phyloP scores from a whole-genome alignment of 495 filamentous ascomycete species.

The Penicillium goetzii region DNA sequence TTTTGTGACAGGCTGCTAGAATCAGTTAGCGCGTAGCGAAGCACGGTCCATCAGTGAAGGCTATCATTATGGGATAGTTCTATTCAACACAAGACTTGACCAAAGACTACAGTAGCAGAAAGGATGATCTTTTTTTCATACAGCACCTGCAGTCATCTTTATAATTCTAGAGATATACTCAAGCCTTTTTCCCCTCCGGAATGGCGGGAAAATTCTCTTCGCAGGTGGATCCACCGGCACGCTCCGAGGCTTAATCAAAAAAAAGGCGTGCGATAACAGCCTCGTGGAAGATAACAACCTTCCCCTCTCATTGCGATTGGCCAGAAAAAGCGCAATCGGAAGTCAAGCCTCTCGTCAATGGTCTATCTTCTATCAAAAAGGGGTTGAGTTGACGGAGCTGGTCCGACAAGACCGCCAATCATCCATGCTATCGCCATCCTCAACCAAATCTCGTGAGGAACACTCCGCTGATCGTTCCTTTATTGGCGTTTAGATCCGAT shows the following conservation, averaged over 20 bases:
- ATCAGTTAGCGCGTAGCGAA: neutral
- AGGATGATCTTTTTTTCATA: neutral
- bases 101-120: too few species aligned
- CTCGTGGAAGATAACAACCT: neutral
- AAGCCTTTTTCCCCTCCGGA: neutral
- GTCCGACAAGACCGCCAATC: conserved; percentile 22
- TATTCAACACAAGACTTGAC: neutral
- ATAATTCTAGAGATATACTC: neutral
- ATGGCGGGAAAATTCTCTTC: neutral
- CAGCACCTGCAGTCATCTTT: neutral
- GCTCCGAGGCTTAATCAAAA: conserved; percentile 1
- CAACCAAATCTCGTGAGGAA: conserved; percentile 14
- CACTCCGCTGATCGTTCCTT: conserved; percentile 16
- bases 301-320: neutral
- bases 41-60: neutral
- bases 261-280: conserved; percentile 7
- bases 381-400: conserved; percentile 21
- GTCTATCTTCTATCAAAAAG: conserved; percentile 11
- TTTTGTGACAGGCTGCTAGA: neutral
- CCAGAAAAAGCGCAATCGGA: conserved; percentile 1
- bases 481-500: conserved; percentile 11
- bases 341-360: neutral
- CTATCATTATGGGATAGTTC: neutral
- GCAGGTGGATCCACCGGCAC: conserved; percentile 2
- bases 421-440: conserved; percentile 11